Conservation (phyloP, 139 green algal genomes). For the Chlorella sp. region DNA sequence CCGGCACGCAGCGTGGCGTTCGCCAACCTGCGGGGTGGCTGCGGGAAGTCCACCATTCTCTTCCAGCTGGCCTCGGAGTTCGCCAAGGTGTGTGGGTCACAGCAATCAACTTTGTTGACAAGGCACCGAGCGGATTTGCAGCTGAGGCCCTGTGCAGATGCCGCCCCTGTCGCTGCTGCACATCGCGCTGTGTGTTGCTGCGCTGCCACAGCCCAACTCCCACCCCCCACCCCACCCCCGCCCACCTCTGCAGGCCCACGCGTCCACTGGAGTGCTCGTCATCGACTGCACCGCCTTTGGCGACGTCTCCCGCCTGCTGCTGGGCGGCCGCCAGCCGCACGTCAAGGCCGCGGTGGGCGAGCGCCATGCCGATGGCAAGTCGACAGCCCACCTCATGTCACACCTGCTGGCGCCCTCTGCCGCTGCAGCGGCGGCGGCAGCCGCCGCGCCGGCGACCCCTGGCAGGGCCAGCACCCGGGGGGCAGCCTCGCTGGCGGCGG, state of each 20-base stretch:
- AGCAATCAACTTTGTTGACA: too few species aligned
- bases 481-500: background rate
- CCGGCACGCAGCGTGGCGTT: slow-evolving; percentile 9
- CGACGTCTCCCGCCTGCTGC: slow-evolving; percentile 2
- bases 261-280: background rate
- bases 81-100: background rate
- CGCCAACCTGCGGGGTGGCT: background rate
- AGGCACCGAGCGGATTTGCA: too few species aligned
- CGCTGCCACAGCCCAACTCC: background rate
- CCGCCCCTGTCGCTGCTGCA: too few species aligned
- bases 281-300: slow-evolving; percentile 13
- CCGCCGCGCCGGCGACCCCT: background rate
- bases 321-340: background rate
- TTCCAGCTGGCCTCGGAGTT: slow-evolving; percentile 9
- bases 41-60: background rate
- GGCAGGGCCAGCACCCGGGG: background rate
- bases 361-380: background rate
- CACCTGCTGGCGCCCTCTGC: background rate
- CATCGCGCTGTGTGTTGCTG: background rate
- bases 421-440: background rate
- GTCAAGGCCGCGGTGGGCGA: background rate
- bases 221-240: background rate
- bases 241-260: background rate
- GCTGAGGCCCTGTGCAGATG: too few species aligned
- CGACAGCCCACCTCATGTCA: background rate